These are phyloP conservation scores for Cutaneotrichosporon dermatis DNA, from an alignment of 1,284 basidiomycete genomes.

Conservation along the genomic window DNA sequence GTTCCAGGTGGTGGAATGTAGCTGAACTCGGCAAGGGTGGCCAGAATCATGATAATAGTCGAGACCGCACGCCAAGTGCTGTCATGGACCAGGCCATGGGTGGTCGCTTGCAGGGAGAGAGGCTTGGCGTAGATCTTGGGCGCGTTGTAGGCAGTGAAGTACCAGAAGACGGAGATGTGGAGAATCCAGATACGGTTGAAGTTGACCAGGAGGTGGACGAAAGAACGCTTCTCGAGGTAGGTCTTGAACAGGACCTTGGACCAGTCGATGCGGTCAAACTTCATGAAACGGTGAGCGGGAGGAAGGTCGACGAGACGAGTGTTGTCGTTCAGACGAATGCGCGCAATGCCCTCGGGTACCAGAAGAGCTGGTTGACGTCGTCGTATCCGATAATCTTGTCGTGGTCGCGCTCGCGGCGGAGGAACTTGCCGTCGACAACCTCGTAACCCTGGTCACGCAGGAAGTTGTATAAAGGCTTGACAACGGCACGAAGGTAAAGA, in stretches of 20 bases:
- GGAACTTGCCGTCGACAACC: conserved; percentile 91
- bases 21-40: conserved; percentile 85
- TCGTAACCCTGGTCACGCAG: conserved; percentile 98
- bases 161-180: conserved; percentile 87
- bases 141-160: conserved; percentile 90
- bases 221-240: conserved; percentile 90
- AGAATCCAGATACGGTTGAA: conserved; percentile 98
- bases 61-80: conserved; percentile 87
- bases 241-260: conserved; percentile 93
- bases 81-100: conserved; percentile 76
- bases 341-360: conserved; percentile 97
- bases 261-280: conserved; percentile 92
- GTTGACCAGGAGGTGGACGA: conserved; percentile 90
- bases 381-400: conserved; percentile 96
- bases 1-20: conserved; percentile 98
- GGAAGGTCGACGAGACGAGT: conserved; percentile 84
- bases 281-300: conserved; percentile 86
- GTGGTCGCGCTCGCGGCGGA: conserved; percentile 88
- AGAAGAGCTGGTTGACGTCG: conserved; percentile 98
- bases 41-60: conserved; percentile 85
- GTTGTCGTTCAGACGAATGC: conserved; percentile 85
- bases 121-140: conserved; percentile 73
- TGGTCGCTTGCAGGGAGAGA: conserved; percentile 37
- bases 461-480: conserved; percentile 94
- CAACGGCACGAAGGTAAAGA: conserved; percentile 81